A percentile compares a stretch with the other conserved stretches of the same genome.
phyloP scores from a whole-genome alignment of 495 filamentous ascomycete species.

The Letharia columbiana region DNA sequence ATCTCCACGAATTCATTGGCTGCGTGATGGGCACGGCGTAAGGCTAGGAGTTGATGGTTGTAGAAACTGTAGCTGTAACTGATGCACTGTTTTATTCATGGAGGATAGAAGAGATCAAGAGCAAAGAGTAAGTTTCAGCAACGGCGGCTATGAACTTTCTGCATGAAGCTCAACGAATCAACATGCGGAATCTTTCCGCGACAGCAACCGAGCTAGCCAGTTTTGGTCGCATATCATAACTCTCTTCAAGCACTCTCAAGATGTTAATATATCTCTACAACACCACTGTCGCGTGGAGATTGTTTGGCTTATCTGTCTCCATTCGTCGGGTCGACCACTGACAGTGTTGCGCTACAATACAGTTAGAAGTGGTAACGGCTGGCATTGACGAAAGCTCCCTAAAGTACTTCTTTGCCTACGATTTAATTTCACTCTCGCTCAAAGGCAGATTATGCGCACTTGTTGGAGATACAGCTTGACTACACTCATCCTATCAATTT shows the following conservation, averaged over 20 bases:
- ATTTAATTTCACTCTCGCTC: neutral
- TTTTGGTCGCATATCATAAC: too few species aligned
- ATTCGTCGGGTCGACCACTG: neutral
- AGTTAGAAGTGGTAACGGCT: neutral
- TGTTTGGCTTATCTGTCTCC: neutral
- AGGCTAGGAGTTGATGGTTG: neutral
- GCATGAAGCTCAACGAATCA: neutral
- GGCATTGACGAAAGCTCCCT: neutral
- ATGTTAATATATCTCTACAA: neutral
- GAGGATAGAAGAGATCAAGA: neutral
- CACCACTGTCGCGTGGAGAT: neutral
- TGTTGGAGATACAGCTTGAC: neutral
- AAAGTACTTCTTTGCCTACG: neutral
- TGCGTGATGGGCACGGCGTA: neutral
- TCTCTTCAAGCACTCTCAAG: too few species aligned
- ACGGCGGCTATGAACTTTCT: neutral
- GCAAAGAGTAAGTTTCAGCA: neutral
- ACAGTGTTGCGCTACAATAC: neutral
- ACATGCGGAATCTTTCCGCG: neutral
- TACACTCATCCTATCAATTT: too few species aligned
- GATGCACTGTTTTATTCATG: neutral
- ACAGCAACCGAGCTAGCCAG: neutral
- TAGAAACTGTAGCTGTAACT: neutral
- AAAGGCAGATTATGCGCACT: neutral
- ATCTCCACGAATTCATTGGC: conserved; percentile 33